Conservation (phyloP, 2,329 filamentous ascomycete genomes). For the Neofusicoccum cordaticola region DNA sequence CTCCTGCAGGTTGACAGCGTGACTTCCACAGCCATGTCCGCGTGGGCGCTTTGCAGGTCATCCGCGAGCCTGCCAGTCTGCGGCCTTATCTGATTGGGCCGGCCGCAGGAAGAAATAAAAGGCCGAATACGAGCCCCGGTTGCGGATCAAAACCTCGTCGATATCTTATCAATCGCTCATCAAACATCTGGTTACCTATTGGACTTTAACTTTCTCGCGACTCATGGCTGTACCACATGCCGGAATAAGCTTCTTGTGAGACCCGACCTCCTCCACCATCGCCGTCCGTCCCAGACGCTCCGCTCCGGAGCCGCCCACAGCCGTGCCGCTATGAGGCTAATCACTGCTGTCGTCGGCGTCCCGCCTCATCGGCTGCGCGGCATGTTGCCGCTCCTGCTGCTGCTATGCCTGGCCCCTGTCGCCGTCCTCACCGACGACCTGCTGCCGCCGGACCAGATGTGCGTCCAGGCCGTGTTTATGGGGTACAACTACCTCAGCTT, state of each 20-base stretch:
- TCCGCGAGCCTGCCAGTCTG: neutral
- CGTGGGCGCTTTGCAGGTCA: neutral
- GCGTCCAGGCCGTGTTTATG: conserved; percentile 7
- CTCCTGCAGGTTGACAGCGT: no score
- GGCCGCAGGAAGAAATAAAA: neutral
- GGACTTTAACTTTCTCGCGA: neutral
- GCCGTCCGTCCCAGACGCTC: neutral
- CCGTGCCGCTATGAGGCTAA: neutral
- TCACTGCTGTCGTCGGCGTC: neutral
- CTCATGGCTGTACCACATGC: conserved; percentile 1
- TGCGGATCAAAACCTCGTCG: neutral
- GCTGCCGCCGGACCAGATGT: neutral
- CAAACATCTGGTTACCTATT: neutral
- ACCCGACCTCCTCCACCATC: neutral
- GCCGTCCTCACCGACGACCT: neutral
- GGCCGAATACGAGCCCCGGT: neutral
- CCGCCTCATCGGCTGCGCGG: neutral
- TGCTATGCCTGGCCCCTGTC: neutral
- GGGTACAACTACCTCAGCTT: neutral
- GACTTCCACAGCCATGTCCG: neutral
- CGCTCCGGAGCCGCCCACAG: neutral
- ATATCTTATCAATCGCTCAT: conserved; percentile 9
- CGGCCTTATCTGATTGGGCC: neutral
- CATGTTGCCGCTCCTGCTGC: neutral
- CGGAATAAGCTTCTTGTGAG: neutral